Conservation (phyloP, 148 eudicot genomes). For the Heliamphora exappendiculata region DNA sequence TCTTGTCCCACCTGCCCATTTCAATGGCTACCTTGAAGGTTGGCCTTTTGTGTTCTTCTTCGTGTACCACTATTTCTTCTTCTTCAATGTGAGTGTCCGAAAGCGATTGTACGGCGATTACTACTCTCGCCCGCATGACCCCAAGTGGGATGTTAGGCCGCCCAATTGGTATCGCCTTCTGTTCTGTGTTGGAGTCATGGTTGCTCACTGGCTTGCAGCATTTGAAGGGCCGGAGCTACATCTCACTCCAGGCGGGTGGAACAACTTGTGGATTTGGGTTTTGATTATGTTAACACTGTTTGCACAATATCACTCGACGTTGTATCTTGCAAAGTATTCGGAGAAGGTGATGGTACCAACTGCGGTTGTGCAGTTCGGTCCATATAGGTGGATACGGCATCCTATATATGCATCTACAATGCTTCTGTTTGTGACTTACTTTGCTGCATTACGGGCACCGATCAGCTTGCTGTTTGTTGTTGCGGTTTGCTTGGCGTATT, state of each 20-base stretch:
- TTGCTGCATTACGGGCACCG: conserved; percentile 71
- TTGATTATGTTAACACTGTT: conserved; percentile 58
- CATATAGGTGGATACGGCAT: conserved; percentile 79
- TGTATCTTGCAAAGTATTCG: conserved; percentile 77
- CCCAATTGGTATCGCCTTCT: conserved; percentile 40
- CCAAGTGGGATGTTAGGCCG: conserved; percentile 63
- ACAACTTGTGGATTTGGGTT: conserved; percentile 57
- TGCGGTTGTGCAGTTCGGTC: conserved; percentile 77
- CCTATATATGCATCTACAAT: conserved; percentile 87
- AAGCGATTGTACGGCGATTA: conserved; percentile 71
- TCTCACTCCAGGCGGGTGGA: conserved; percentile 75
- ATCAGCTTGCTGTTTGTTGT: conserved; percentile 48
- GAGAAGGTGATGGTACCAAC: conserved; percentile 80
- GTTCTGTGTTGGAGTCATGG: conserved; percentile 48
- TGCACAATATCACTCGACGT: conserved; percentile 60
- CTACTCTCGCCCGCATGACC: conserved; percentile 55
- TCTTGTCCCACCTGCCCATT: conserved; percentile 73
- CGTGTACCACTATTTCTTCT: conserved; percentile 79
- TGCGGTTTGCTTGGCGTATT: conserved; percentile 57
- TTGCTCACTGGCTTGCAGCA: conserved; percentile 84
- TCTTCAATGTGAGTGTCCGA: conserved; percentile 63
- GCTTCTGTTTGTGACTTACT: conserved; percentile 64
- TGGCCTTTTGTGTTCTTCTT: conserved; percentile 82
- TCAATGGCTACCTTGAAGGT: conserved; percentile 84
- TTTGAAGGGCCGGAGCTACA: conserved; percentile 81